Evolutionary conservation across 345 rosid species (phyloP).

Genomic region (Camelina hispida): DNA sequence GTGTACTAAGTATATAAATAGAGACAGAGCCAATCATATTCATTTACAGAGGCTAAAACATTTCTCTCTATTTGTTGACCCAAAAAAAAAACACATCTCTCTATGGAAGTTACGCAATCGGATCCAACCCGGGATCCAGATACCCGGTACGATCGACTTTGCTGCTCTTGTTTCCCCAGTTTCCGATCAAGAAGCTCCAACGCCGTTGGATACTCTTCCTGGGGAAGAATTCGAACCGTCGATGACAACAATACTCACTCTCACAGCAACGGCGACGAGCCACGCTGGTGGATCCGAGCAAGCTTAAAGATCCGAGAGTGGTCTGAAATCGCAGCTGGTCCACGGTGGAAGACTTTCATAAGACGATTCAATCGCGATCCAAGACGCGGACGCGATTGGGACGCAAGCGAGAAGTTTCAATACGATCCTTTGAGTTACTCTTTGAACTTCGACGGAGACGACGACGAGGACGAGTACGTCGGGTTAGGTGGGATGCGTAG

Average conservation of each 20-base stretch:
- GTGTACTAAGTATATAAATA: constrained; percentile 8
- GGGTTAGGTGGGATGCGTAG: constrained; percentile 47
- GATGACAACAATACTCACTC: constrained; percentile 39
- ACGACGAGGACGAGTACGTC: constrained; percentile 47
- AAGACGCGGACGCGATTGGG: constrained; percentile 45
- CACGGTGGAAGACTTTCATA: constrained; percentile 94
- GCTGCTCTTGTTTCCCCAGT: constrained; percentile 70
- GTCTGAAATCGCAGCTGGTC: constrained; percentile 98
- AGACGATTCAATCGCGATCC: constrained; percentile 74
- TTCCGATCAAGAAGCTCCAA: constrained; percentile 51
- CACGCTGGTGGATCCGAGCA: constrained; percentile 62
- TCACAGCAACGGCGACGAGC: constrained; percentile 40
- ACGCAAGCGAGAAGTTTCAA: constrained; percentile 63
- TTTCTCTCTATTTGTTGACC: not conserved
- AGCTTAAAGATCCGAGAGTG: constrained; percentile 73
- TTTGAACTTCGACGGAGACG: constrained; percentile 73
- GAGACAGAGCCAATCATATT: not conserved
- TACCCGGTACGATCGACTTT: constrained; percentile 42
- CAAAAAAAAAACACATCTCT: not conserved
- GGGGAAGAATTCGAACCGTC: constrained; percentile 53
- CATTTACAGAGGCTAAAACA: constrained; percentile 10
- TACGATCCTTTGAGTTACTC: constrained; percentile 92
- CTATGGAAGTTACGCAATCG: constrained; percentile 34
- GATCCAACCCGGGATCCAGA: constrained; percentile 38
- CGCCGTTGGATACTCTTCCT: constrained; percentile 53